Evolutionary conservation across 2,329 filamentous ascomycete genomes (phyloP).

Genomic region (Rhinocladiella mackenziei): DNA sequence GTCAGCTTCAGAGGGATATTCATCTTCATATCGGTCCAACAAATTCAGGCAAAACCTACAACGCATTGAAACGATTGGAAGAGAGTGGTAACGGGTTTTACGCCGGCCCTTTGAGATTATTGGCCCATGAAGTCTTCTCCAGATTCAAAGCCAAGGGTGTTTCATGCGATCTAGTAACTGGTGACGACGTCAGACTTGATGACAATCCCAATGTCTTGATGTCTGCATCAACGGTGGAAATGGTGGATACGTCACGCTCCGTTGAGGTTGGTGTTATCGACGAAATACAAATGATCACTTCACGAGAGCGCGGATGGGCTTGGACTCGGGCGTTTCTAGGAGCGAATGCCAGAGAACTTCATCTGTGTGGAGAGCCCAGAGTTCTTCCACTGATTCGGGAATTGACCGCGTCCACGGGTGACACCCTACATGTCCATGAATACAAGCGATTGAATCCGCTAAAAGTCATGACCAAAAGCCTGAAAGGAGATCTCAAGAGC

Average conservation of each 20-base stretch:
- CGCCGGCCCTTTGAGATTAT: slow-evolving; percentile 78
- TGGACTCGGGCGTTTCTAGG: slow-evolving; percentile 92
- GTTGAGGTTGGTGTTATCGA: slow-evolving; percentile 94
- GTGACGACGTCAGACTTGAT: slow-evolving; percentile 77
- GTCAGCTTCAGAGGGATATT: slow-evolving; percentile 73
- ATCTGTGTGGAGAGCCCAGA: slow-evolving; percentile 87
- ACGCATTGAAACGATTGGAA: slow-evolving; percentile 81
- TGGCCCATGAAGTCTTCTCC: slow-evolving; percentile 94
- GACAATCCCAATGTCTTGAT: slow-evolving; percentile 52
- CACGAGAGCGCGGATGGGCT: slow-evolving; percentile 76
- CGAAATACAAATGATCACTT: slow-evolving; percentile 96
- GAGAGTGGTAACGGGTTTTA: slow-evolving; percentile 74
- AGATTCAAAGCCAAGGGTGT: slow-evolving; percentile 75
- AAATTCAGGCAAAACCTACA: slow-evolving; percentile 97
- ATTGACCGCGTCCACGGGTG: slow-evolving; percentile 73
- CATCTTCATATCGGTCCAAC: slow-evolving; percentile 95
- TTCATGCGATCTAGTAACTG: slow-evolving; percentile 76
- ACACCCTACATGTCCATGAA: slow-evolving; percentile 73
- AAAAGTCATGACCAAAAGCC: slow-evolving; percentile 58
- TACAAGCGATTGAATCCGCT: slow-evolving; percentile 83
- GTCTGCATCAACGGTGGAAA: slow-evolving; percentile 90
- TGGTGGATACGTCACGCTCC: slow-evolving; percentile 57
- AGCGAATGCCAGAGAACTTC: slow-evolving; percentile 79
- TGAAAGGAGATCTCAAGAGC: slow-evolving; percentile 60
- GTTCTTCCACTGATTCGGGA: slow-evolving; percentile 73